A percentile compares a stretch with the other conserved stretches of the same genome.
Conservation (phyloP, 148 eudicot species). For the Amaranthus cruentus region DNA sequence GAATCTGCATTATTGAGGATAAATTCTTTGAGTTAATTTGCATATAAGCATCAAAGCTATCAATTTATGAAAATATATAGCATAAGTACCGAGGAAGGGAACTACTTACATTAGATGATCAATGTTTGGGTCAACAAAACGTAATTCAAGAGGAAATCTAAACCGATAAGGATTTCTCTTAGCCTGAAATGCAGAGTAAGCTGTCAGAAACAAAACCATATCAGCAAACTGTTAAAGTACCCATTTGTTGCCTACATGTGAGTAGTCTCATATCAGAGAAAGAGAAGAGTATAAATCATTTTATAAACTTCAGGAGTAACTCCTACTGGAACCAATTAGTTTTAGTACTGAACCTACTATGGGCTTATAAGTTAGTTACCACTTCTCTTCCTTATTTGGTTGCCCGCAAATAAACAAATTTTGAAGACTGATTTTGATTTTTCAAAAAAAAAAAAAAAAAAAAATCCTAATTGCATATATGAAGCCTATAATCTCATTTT, state of each 20-base stretch:
- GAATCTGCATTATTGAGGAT: conserved; percentile 63
- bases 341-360: no score
- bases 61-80: not conserved
- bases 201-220: conserved; percentile 15
- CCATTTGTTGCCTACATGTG: no score
- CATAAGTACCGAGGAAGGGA: conserved; percentile 7
- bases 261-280: no score
- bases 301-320: no score
- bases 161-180: conserved; percentile 96
- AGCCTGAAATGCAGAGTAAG: conserved; percentile 59
- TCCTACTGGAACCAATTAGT: no score
- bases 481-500: not conserved
- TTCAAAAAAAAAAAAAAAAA: not conserved
- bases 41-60: conserved; percentile 12
- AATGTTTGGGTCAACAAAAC: conserved; percentile 91
- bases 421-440: not conserved
- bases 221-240: not conserved
- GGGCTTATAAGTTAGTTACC: no score
- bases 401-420: not conserved
- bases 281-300: no score
- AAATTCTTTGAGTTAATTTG: conserved; percentile 11
- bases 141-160: conserved; percentile 94
- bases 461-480: not conserved
- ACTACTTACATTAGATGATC: conserved; percentile 86
- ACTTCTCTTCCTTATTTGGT: no score